These are phyloP conservation scores for Populus hybrid DNA, from an alignment of 441 rosid species.

Conservation along the genomic window DNA sequence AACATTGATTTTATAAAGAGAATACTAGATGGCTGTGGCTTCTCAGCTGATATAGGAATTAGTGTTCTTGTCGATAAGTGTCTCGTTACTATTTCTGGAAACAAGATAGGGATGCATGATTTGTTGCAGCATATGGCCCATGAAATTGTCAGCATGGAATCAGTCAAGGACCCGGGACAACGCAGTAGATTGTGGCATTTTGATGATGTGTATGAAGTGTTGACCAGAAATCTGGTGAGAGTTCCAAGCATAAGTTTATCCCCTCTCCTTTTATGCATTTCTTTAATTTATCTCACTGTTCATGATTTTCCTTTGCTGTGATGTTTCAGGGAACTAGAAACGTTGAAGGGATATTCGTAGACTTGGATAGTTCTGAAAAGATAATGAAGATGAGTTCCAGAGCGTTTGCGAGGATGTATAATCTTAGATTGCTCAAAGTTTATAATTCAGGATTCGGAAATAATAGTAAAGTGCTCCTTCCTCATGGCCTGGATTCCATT, in stretches of 20 bases:
- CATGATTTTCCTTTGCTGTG: background rate
- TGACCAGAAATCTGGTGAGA: background rate
- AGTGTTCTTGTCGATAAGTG: background rate
- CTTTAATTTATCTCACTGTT: background rate
- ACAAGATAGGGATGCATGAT: slow-evolving; percentile 7
- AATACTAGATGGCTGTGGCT: slow-evolving; percentile 1
- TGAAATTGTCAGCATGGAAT: background rate
- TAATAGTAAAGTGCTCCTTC: background rate
- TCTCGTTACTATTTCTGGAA: background rate
- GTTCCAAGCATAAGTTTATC: background rate
- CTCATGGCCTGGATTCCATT: background rate
- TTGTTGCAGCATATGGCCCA: background rate
- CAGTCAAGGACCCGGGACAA: background rate
- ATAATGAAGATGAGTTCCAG: background rate
- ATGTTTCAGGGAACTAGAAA: background rate
- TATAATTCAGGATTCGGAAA: background rate
- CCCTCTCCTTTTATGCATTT: background rate
- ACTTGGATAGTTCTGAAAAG: background rate
- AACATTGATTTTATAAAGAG: background rate
- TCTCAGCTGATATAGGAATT: background rate
- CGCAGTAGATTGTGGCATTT: background rate
- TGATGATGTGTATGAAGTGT: background rate
- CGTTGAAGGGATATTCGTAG: background rate
- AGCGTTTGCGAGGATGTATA: background rate
- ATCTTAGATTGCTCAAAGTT: background rate